These are phyloP conservation scores for Fusarium aywerte DNA, from an alignment of 2,329 filamentous ascomycete species.

Conservation along the genomic window DNA sequence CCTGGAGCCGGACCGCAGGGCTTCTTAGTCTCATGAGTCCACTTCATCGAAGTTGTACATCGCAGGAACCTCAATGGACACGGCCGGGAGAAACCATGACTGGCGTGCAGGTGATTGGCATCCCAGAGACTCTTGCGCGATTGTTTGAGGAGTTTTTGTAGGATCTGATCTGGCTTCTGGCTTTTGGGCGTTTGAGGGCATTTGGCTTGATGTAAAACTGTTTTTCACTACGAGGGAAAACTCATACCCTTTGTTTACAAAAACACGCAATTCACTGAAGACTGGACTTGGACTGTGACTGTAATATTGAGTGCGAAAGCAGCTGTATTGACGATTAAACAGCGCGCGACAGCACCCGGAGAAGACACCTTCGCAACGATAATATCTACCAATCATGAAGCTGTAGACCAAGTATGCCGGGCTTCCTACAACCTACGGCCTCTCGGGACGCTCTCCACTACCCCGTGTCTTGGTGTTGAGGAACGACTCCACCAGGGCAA, in stretches of 20 bases:
- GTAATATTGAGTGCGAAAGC: background rate
- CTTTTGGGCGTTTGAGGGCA: slow-evolving; percentile 52
- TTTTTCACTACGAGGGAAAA: slow-evolving; percentile 47
- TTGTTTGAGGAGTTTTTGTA: slow-evolving; percentile 51
- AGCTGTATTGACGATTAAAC: background rate
- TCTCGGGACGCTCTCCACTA: background rate
- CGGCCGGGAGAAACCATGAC: slow-evolving; percentile 21
- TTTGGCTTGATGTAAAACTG: slow-evolving; percentile 49
- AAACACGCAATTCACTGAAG: slow-evolving; percentile 41
- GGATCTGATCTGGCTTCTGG: slow-evolving; percentile 47
- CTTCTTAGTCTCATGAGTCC: background rate
- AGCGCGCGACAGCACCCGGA: background rate
- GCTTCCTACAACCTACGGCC: background rate
- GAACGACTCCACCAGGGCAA: slow-evolving; percentile 39
- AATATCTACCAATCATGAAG: background rate
- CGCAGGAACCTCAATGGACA: background rate
- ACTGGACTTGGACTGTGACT: background rate
- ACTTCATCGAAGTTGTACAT: slow-evolving; percentile 17
- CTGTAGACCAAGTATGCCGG: background rate
- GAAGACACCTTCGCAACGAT: background rate
- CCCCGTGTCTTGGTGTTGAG: slow-evolving; percentile 3
- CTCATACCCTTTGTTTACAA: slow-evolving; percentile 48
- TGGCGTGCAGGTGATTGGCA: slow-evolving; percentile 24
- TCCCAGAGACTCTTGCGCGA: slow-evolving; percentile 42
- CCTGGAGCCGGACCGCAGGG: background rate